Base-by-base conservation (phyloP, 768 basidiomycete genomes). In the Xerocomellus chrysenteron region DNA sequence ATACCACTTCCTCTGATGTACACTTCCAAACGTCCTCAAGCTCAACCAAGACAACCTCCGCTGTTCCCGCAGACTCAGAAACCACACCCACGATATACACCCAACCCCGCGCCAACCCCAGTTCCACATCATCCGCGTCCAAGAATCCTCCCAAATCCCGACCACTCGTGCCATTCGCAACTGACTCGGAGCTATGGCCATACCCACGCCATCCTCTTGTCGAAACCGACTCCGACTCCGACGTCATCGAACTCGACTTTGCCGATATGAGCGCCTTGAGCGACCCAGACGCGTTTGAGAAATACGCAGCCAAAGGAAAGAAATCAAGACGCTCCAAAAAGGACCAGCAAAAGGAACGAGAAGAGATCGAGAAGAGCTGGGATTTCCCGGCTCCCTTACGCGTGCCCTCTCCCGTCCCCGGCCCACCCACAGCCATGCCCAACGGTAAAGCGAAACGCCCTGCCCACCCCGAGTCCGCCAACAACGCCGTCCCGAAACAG, bases 161-260 rank as follows among this genome's bases (percentile, higher is more conserved):
- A 39, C 68, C 74, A 6, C 77, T 86, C 14, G 77, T 86, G 0
- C 85, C 87, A 0, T 89, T 89, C 64, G 80, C 78, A 49, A 72
- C 83, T 0, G 83, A 84, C 57, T 83, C 86, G 9, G 84, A 87
- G 35, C 74, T 89, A 16, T 90, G 87, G 88, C 86, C 88, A 5
- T 87, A 87, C 63, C 80, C 82, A 0, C 82, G 79, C 39, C 73
- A 73, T 5, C 76, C 77, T 12, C 71, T 76, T 46, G 73, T 77
- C 54, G 76, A 77, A 54, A 65, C 54, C 50, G 73, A 73, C 39
- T 77, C 76, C 5, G 88, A 87, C 39, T 77, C 76, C 5, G 88
- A 87, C 52, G 82, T 91, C 26, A 80, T 90, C 11, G 89, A 90
- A 68, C 82, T 91, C 49, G 86, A 88, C 67, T 91, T 88, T 63